A percentile compares a stretch with the other conserved stretches of the same genome.
Evolutionary conservation across 768 basidiomycete genomes (phyloP).

Genomic region (Lentinula guzmanii): DNA sequence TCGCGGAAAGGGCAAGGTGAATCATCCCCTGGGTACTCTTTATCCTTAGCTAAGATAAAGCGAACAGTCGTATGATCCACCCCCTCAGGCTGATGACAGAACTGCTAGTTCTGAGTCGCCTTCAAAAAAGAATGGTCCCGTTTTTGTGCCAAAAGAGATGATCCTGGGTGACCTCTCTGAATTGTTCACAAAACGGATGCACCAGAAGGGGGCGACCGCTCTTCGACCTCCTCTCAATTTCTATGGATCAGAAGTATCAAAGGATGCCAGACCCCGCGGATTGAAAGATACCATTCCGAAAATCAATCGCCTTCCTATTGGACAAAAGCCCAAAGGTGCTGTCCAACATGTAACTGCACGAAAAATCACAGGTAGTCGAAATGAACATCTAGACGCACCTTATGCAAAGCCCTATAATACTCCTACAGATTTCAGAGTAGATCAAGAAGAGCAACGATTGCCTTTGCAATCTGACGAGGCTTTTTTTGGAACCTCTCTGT

Average conservation of each 20-base stretch:
- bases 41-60: background rate
- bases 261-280: background rate
- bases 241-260: background rate
- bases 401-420: background rate
- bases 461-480: background rate
- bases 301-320: background rate
- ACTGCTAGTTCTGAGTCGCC: too few relatives aligned
- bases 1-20: background rate
- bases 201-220: background rate
- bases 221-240: background rate
- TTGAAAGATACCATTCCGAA: background rate
- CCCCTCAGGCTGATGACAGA: background rate
- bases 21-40: background rate
- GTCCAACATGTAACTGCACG: background rate
- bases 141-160: background rate
- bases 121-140: background rate
- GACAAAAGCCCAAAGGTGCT: slow-evolving; percentile 13
- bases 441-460: background rate
- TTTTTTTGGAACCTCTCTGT: too few relatives aligned
- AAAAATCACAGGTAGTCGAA: background rate
- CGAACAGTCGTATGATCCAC: background rate
- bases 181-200: background rate
- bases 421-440: background rate
- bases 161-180: background rate
- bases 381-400: background rate